Percentiles rank a stretch among this genome's conserved stretches.
phyloP scores from a whole-genome alignment of 2,329 filamentous ascomycete genomes.

The Ambrosiella beaveri region DNA sequence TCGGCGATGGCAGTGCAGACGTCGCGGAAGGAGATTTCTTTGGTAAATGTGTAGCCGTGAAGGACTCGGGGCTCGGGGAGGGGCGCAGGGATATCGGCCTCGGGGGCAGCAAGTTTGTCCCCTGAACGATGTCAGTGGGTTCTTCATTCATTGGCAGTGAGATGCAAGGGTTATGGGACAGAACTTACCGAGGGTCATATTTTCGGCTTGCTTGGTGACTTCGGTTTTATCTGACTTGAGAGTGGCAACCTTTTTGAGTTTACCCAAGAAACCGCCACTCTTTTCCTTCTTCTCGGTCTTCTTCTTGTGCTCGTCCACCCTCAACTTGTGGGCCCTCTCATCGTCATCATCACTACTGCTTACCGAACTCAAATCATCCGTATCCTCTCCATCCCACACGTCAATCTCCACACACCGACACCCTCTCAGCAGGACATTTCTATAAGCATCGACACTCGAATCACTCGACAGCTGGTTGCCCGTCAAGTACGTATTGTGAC shows the following conservation, averaged over 20 bases:
- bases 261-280: constrained; percentile 40
- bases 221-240: constrained; percentile 25
- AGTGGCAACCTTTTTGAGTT: constrained; percentile 34
- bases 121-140: constrained; percentile 1
- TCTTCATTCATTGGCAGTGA: too few relatives aligned
- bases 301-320: constrained; percentile 27
- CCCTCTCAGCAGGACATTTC: constrained; percentile 62
- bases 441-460: constrained; percentile 78
- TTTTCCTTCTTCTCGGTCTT: constrained; percentile 37
- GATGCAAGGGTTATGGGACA: background rate
- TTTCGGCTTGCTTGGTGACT: constrained; percentile 21
- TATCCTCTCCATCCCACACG: constrained; percentile 82
- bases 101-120: constrained; percentile 5
- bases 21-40: constrained; percentile 68
- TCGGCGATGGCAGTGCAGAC: constrained; percentile 70
- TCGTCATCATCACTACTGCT: constrained; percentile 33
- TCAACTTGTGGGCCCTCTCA: constrained; percentile 14
- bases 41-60: constrained; percentile 82
- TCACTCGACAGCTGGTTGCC: constrained; percentile 76
- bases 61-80: constrained; percentile 57
- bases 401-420: constrained; percentile 90
- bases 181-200: constrained; percentile 28
- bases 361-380: constrained; percentile 44
- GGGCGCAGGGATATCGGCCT: constrained; percentile 15
- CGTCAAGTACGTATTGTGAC: constrained; percentile 85